Base-by-base conservation (phyloP, 768 basidiomycete species). In the Pleurotus djamor region DNA sequence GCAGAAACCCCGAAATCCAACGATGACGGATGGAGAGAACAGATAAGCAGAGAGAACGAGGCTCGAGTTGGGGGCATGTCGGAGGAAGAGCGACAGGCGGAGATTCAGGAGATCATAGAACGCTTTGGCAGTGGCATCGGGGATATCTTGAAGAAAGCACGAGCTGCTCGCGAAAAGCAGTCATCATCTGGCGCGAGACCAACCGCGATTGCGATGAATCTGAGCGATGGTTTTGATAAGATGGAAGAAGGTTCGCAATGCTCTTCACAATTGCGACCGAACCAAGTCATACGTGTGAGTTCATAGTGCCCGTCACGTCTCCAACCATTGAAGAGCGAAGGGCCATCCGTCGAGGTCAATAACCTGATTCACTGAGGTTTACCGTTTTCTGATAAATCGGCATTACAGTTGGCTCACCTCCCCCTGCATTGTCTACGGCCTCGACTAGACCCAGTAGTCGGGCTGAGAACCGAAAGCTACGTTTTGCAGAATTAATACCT, bases 401-500 rank as follows among this genome's bases (percentile, higher is more conserved):
- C 21, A 28, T 28, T 28, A 28, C 62, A 66, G 67, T 63, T 60
- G 76, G 72, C 28, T 69, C 72, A 62, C 78, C 74, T 5, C 74
- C 80, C 17, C 78, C 85, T 4, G 79, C 83, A 8, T 66, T 84
- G 38, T 79, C 79, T 9, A 74, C 77, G 5, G 74, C 76, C 58
- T 79, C 72, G 58, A 84, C 83, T 12, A 84, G 88, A 10, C 87
- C 89, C 12, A 81, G 86, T 2, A 83, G 70, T 79, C 84, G 71
- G 70, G 79, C 69, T 54, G 83, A 72, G 62, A 56, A 44, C 54
- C 80, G 87, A 12, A 84, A 74, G 63, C 71, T 93, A 34, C 85
- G 92, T 14, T 94, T 94, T 65, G 89, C 91, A 35, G 86, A 92
- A 41, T 76, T 92, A 13, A 83, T 80, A 1, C 84, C 89, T 0